Evolutionary conservation across 345 rosid genomes (phyloP).

Genomic region (Eucalyptus fibrosa): DNA sequence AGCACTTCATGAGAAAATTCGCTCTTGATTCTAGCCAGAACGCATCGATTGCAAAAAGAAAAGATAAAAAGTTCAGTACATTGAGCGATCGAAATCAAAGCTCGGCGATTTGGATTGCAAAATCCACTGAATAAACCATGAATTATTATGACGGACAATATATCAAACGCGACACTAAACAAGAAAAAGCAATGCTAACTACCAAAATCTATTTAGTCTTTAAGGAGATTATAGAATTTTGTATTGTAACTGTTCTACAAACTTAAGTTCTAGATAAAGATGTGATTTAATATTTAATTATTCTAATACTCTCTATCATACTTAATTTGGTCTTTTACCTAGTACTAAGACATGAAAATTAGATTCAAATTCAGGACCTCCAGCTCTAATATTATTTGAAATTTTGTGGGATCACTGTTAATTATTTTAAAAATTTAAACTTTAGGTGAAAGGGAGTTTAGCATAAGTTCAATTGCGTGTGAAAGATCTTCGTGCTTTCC

Average conservation of each 20-base stretch:
- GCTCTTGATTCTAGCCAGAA: neutral
- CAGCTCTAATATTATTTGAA: accelerated
- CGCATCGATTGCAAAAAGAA: accelerated
- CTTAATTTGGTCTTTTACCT: too few relatives aligned
- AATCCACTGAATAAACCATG: accelerated
- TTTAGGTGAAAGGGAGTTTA: too few relatives aligned
- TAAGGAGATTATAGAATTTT: too few relatives aligned
- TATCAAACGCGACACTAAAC: neutral
- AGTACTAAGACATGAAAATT: too few relatives aligned
- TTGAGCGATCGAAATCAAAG: neutral
- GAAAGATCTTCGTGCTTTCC: neutral
- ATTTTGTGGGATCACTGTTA: accelerated
- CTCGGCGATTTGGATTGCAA: accelerated
- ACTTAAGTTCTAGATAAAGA: too few relatives aligned
- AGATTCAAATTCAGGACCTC: accelerated
- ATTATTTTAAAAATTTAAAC: too few relatives aligned
- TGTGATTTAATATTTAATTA: too few relatives aligned
- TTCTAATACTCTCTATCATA: too few relatives aligned
- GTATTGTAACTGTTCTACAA: too few relatives aligned
- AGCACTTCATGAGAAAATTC: neutral
- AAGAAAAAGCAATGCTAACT: neutral
- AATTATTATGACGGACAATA: neutral
- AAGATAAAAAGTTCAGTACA: accelerated
- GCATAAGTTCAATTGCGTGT: neutral
- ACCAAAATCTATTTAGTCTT: too few relatives aligned